Evolutionary conservation across 129 eudicot genomes (phyloP), one percentile per base, ranked within the genome.

Genomic region (Artemisia tridentata): DNA sequence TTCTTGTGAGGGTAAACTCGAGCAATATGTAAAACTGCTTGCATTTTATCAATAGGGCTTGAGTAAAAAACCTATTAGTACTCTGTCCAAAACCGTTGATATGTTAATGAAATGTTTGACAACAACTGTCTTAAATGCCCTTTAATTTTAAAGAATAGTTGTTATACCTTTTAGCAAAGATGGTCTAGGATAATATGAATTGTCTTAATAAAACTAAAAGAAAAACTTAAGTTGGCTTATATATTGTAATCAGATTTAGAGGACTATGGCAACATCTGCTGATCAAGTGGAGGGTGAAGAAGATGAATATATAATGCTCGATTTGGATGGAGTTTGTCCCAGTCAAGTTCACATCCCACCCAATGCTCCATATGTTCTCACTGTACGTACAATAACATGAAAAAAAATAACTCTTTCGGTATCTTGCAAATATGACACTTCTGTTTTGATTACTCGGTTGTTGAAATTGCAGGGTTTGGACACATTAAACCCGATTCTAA

Each of bases 401-500:
- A n/a, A n/a, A n/a, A n/a, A n/a, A n/a, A n/a, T n/a, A n/a, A n/a
- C 31, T 21, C 9, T 43, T 46, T 72, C 4, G 41, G 15, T 46
- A 48, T 25, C 3, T n/a, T 58, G 64, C 27, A 3, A 17, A 13
- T 20, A 48, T 3, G 51, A 62, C 41, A 20, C 78, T 34, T 25
- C n/a, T 38, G 17, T 52, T 69, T 51, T 20, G 38, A 55, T 43
- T 31, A 45, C 53, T 29, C 17, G 8, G 45, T 13, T 78, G 65
- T 38, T 72, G 11, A 43, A 71, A 72, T 56, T 80, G 85, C 95
- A 92, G 95, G 90, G 95, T n/a, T 78, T 92, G 78, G 96, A 92
- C 78, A 92, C 98, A 7, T 64, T 81, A 67, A 92, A 89, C 81
- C 98, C 95, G n/a, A 73, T 86, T 52, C 71, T 92, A 82, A 66